phyloP scores from a whole-genome alignment of 192 early-diverging fungal species.

The Linderina pennispora region DNA sequence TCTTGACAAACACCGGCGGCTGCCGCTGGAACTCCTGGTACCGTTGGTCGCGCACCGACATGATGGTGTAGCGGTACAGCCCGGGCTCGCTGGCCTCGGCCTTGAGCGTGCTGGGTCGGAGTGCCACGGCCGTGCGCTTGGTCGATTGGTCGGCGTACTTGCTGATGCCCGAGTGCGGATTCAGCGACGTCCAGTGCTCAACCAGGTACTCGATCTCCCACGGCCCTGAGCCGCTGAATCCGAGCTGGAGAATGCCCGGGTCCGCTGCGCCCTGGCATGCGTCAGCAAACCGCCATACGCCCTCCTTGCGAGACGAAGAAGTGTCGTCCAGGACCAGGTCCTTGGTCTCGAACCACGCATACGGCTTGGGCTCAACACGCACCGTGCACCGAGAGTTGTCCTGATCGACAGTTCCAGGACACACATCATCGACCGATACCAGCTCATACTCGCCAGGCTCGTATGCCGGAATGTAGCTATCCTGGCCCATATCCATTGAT shows the following conservation, averaged over 20 bases:
- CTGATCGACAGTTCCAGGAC: conserved; percentile 27
- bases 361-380: conserved; percentile 34
- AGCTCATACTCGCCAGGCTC: conserved; percentile 42
- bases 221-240: conserved; percentile 32
- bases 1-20: conserved; percentile 3
- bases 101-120: conserved; percentile 29
- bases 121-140: conserved; percentile 22
- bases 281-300: conserved; percentile 15
- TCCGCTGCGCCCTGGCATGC: conserved; percentile 14
- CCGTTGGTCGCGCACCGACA: conserved; percentile 35
- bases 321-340: conserved; percentile 2
- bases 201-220: conserved; percentile 41
- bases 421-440: conserved; percentile 22
- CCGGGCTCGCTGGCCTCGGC: conserved; percentile 32
- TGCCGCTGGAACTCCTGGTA: conserved; percentile 31
- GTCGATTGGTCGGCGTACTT: conserved; percentile 20
- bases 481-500: neutral
- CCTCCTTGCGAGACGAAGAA: neutral
- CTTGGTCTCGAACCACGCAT: conserved; percentile 28
- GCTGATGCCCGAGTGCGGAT: conserved; percentile 12
- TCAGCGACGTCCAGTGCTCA: conserved; percentile 24
- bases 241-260: conserved; percentile 23
- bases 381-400: conserved; percentile 18
- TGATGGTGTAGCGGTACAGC: conserved; percentile 35
- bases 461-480: conserved; percentile 14